Base-by-base conservation (phyloP, 139 green algal genomes). In the Asterochloris erici region DNA sequence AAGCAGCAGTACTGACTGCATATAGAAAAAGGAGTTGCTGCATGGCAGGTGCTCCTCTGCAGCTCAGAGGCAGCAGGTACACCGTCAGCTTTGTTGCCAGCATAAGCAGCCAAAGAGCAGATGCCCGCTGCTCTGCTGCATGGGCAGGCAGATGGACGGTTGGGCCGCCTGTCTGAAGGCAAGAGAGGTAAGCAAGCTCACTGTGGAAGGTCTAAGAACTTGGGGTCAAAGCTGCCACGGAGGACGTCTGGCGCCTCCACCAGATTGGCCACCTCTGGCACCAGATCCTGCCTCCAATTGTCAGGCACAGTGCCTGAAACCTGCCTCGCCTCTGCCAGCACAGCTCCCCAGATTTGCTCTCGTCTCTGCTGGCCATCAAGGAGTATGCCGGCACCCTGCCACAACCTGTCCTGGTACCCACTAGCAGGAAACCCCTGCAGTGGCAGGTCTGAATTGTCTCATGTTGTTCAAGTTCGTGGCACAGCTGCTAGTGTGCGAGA, bases 201-300 rank as follows among this genome's bases (percentile, higher is more conserved):
- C 91, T 84, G 79, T 24, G 97, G 97, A 70, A 99, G 90, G 26
- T 82, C 60, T 29, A 99, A 87, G 89, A 99, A 99, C 14, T 81
- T 84, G 12, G 85, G 76, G 77, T 94, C 89, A 79, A 98, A 99
- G 47, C 23, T 63, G 60, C 97, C 97, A 54, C 90, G 81, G 9
- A 99, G 85, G 17, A 95, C 82, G 1, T 87, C 95, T 19, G 97
- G 97, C 9, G 88, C 87, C 88, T 99, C 97, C 68, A 98, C 94
- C 63, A 99, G 90, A 87, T 97, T 92, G 38, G 89, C 87, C 63
- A 98, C 95, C 90, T 98, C 93, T 0, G 89, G 75, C 29, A 98
- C 87, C 64, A 98, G 88, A 64, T 92, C 94, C 38, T 68, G 84
- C 14, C 81, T 64, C 10, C 87, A 85, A 62, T 73, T 71, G 14